Conservation (phyloP, 2,329 filamentous ascomycete species). For the Exophiala sp. region DNA sequence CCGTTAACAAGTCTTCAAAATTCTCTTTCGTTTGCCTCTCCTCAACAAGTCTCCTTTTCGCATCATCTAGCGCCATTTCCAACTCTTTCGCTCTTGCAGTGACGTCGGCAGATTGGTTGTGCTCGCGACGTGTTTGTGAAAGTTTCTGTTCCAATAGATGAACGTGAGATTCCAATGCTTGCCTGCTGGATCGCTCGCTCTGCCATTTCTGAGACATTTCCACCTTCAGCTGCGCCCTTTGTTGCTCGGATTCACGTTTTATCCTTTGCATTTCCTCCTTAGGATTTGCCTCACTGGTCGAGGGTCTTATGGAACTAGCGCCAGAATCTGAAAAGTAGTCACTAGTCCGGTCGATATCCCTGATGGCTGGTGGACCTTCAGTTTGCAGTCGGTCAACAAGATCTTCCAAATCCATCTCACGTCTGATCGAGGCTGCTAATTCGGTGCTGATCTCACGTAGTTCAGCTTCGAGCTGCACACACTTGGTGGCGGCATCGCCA, state of each 20-base stretch:
- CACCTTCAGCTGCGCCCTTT: conserved; percentile 79
- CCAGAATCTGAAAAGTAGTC: conserved; percentile 99
- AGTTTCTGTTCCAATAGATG: conserved; percentile 76
- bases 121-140: conserved; percentile 46
- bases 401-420: conserved; percentile 96
- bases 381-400: conserved; percentile 81
- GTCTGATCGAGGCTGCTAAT: conserved; percentile 84
- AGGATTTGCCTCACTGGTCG: conserved; percentile 53
- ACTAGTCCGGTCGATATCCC: conserved; percentile 64
- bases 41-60: conserved; percentile 75
- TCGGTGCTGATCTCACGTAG: conserved; percentile 89
- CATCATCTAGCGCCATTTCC: conserved; percentile 75
- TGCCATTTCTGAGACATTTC: conserved; percentile 83
- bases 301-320: conserved; percentile 75
- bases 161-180: conserved; percentile 77
- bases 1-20: conserved; percentile 85
- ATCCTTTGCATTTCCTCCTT: conserved; percentile 76
- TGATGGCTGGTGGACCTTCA: conserved; percentile 64
- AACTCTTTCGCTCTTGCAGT: conserved; percentile 69
- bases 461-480: conserved; percentile 92
- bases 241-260: conserved; percentile 81
- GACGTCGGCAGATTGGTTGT: conserved; percentile 43
- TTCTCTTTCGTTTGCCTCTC: conserved; percentile 86
- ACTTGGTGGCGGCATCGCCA: conserved; percentile 52
- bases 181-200: conserved; percentile 74